A percentile compares a stretch with the other conserved stretches of the same genome.
phyloP scores from a whole-genome alignment of 2,329 filamentous ascomycete genomes.

The Aspergillus tamarii region DNA sequence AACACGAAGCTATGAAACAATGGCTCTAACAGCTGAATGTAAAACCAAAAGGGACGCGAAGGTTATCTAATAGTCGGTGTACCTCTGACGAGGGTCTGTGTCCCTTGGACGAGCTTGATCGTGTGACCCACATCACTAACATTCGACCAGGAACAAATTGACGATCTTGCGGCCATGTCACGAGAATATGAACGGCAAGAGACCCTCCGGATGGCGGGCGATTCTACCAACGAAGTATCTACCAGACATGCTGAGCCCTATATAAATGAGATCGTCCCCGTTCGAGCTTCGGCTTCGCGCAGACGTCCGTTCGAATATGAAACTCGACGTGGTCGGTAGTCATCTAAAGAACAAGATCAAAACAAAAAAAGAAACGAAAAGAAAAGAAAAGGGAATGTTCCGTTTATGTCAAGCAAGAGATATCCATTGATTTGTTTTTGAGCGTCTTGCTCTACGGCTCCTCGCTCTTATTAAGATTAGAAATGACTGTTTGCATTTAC shows the following conservation, averaged over 20 bases:
- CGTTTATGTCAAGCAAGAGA: constrained; percentile 19
- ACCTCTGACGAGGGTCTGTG: constrained; percentile 49
- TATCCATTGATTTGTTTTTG: not conserved
- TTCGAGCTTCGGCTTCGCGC: constrained; percentile 35
- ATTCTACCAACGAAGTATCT: constrained; percentile 24
- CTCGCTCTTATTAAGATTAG: not conserved
- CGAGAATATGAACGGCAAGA: constrained; percentile 53
- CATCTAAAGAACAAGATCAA: not conserved
- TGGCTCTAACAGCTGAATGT: constrained; percentile 29
- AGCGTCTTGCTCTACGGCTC: not conserved
- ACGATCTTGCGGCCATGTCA: constrained; percentile 52
- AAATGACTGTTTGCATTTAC: not conserved
- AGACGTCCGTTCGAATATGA: constrained; percentile 33
- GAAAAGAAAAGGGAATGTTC: not conserved
- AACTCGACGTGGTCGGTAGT: constrained; percentile 28
- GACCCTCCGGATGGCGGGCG: constrained; percentile 47
- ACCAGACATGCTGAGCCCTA: constrained; percentile 38
- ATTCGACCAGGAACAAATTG: constrained; percentile 49
- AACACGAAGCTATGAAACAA: constrained; percentile 5
- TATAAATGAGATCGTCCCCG: constrained; percentile 48
- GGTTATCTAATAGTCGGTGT: constrained; percentile 52
- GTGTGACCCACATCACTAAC: constrained; percentile 14
- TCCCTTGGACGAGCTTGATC: not conserved
- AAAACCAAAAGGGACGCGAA: constrained; percentile 47
- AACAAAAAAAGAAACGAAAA: not conserved